Evolutionary conservation across 176 grass and related monocot species (phyloP), one percentile per base, ranked within the genome.

Genomic region (Otatea glauca): DNA sequence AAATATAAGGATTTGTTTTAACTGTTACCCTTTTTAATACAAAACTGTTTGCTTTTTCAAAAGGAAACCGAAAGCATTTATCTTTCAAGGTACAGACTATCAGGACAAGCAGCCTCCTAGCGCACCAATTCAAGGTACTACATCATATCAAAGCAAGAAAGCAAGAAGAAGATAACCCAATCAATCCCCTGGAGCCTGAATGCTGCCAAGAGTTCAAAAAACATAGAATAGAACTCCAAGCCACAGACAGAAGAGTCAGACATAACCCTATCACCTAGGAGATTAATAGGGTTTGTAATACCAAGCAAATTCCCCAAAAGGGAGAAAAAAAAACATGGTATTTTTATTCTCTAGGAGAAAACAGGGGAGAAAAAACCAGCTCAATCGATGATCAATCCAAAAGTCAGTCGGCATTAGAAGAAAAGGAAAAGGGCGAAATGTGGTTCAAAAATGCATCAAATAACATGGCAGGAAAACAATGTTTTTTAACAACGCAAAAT

Each of bases 101-200:
- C 3, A 39, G 37, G 11, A 23, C 41, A 65, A 65, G 16, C 63
- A 32, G 17, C 0, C 39, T 47, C 44, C 2, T 42, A 65, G 7
- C 29, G 49, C 11, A n/a, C 29, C 47, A 76, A 60, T 39, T 38
- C 34, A 65, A 42, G n/a, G 59, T 21, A 61, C 2, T 35, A 43
- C 34, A 64, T 66, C 27, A 49, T 79, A 65, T 58, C 48, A 60
- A 84, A 35, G 49, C 25, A 79, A 79, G 59, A 51, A 74, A 10
- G 11, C 38, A 38, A 38, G 37, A 38, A 38, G 37, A 38, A 38
- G 37, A 38, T 38, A 38, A 29, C 29, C 29, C 23, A 69, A 49
- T 45, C 15, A 60, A 84, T 41, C 10, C 21, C 68, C 29, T 17
- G 34, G 50, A 77, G 13, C 72, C 35, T 2, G 24, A 17, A 67